These are phyloP conservation scores for Chaetomium sp. DNA, from an alignment of 2,329 filamentous ascomycete genomes.

Conservation along the genomic window DNA sequence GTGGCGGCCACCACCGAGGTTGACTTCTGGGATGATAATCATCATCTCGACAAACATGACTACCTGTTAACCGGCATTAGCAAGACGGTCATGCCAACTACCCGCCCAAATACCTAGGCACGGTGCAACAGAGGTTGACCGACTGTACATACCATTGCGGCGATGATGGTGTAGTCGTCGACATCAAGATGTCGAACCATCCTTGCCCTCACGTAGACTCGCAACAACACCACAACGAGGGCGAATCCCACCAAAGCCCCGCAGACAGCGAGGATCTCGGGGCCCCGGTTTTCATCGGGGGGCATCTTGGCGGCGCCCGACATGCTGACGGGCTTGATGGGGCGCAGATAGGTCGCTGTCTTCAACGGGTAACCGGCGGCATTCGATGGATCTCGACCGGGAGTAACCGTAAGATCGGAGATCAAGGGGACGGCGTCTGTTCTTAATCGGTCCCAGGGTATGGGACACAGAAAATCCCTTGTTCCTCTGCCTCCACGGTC, in stretches of 20 bases:
- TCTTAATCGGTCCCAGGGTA: background rate
- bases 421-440: background rate
- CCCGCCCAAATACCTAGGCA: too few relatives aligned
- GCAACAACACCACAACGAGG: slow-evolving; percentile 33
- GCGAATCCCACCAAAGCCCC: slow-evolving; percentile 35
- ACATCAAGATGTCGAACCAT: slow-evolving; percentile 34
- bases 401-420: background rate
- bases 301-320: slow-evolving; percentile 24
- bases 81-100: background rate
- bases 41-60: slow-evolving; percentile 37
- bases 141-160: slow-evolving; percentile 35
- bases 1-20: slow-evolving; percentile 36
- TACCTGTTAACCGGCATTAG: slow-evolving; percentile 9
- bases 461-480: background rate
- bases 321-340: slow-evolving; percentile 21
- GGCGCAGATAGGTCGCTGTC: background rate
- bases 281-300: slow-evolving; percentile 38
- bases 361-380: background rate
- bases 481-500: background rate
- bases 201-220: slow-evolving; percentile 37
- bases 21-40: slow-evolving; percentile 38
- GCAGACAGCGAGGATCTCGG: slow-evolving; percentile 39
- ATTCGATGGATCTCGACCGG: background rate
- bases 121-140: too few relatives aligned
- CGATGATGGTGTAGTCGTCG: slow-evolving; percentile 39